phyloP scores from a whole-genome alignment of 495 filamentous ascomycete species.

The Rusavskia elegans region DNA sequence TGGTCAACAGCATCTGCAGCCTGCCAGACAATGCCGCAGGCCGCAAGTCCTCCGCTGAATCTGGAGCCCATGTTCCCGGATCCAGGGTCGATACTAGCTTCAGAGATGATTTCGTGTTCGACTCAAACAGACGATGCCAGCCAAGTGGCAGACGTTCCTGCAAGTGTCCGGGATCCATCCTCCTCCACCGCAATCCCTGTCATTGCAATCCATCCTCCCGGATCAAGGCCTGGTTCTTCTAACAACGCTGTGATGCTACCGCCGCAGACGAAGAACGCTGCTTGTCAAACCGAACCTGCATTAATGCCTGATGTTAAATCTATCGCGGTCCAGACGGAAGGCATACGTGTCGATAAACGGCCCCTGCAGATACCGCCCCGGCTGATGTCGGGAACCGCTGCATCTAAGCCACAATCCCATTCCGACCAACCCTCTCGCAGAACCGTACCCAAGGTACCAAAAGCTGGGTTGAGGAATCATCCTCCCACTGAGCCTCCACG shows the following conservation, averaged over 20 bases:
- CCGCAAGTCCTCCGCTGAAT: constrained; percentile 49
- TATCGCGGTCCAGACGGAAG: constrained; percentile 68
- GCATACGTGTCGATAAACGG: constrained; percentile 63
- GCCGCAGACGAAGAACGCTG: constrained; percentile 45
- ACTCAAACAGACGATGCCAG: constrained; percentile 55
- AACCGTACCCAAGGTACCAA: constrained; percentile 1
- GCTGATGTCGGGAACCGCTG: constrained; percentile 56
- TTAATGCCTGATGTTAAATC: constrained; percentile 26
- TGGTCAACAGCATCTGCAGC: constrained; percentile 51
- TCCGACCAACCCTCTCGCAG: constrained; percentile 16
- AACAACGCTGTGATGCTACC: constrained; percentile 42
- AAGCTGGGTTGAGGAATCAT: constrained; percentile 1
- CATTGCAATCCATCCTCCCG: constrained; percentile 50
- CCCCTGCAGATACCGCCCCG: constrained; percentile 59
- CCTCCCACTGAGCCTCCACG: constrained; percentile 1
- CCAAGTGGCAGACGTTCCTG: constrained; percentile 10
- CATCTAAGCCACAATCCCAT: constrained; percentile 36
- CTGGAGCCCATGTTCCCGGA: constrained; percentile 14
- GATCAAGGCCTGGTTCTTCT: constrained; percentile 48
- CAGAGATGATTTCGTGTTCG: constrained; percentile 36
- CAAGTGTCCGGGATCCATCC: constrained; percentile 11
- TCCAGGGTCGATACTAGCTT: neutral
- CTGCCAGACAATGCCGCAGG: constrained; percentile 55
- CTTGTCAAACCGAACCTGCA: constrained; percentile 33
- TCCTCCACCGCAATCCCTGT: constrained; percentile 34